phyloP scores from a whole-genome alignment of 2,329 filamentous ascomycete genomes.

The Claviceps sp. region DNA sequence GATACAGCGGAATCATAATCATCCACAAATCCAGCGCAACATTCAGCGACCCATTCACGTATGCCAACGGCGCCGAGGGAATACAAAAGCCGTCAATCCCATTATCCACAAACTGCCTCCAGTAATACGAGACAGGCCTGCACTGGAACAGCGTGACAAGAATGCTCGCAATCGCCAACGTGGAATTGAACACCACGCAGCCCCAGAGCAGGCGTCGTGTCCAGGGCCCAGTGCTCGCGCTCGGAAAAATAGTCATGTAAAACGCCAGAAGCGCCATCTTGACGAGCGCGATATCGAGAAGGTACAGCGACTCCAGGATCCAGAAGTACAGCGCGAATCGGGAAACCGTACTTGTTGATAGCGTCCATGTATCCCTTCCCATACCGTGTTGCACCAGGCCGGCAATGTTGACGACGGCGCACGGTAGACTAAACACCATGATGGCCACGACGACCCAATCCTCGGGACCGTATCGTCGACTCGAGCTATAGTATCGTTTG shows the following conservation, averaged over 20 bases:
- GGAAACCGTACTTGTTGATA: conserved; percentile 25
- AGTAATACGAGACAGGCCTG: conserved; percentile 32
- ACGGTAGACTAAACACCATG: conserved; percentile 12
- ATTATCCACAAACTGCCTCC: conserved; percentile 32
- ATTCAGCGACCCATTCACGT: conserved; percentile 34
- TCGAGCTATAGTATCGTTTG: conserved; percentile 13
- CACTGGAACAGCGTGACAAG: conserved; percentile 33
- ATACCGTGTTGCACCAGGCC: conserved; percentile 24
- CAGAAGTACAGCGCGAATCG: conserved; percentile 27
- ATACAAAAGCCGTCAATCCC: conserved; percentile 26
- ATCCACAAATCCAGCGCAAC: conserved; percentile 36
- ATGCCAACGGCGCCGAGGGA: conserved; percentile 31
- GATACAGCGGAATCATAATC: conserved; percentile 31
- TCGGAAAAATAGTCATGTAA: conserved; percentile 37
- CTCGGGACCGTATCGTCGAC: conserved; percentile 18
- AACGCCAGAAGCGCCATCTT: conserved; percentile 37
- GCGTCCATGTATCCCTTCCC: conserved; percentile 32
- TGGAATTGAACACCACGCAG: conserved; percentile 22
- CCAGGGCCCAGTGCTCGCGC: conserved; percentile 12
- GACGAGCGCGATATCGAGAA: conserved; percentile 27
- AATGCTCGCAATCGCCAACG: conserved; percentile 25
- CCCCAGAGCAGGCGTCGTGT: conserved; percentile 22
- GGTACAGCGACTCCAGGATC: conserved; percentile 27
- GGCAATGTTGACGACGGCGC: conserved; percentile 16
- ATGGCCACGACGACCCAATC: conserved; percentile 18